Base-by-base conservation (phyloP, 352 stramenopile genomes). In the Globisporangium abappressorium region DNA sequence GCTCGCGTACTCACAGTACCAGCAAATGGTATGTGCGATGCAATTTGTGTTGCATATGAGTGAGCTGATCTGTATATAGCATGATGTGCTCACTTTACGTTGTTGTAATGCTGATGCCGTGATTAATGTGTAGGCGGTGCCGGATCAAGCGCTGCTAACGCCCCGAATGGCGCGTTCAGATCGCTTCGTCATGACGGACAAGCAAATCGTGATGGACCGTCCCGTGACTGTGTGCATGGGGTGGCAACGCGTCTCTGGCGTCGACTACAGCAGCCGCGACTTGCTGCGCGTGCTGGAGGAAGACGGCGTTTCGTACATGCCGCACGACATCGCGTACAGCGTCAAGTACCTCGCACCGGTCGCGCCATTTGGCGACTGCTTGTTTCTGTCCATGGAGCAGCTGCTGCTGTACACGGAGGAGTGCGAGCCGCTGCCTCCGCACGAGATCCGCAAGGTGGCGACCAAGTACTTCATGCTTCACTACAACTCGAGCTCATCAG, bases 361-460 rank as follows among this genome's bases (percentile, higher is more conserved):
- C 20, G 71, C 86, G 20, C 88, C 88, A 5, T 93, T 92, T 51
- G 88, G 88, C 12, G 88, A 96, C 75, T 96, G 88, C 63, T 84
- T 96, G 46, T 96, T 94, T 59, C 68, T 96, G 20, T 94, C 85
- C 12, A 94, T 96, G 79, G 88, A 96, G 70, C 88, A 96, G 71
- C 68, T 96, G 15, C 66, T 93, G 64, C 71, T 94, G 49, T 92
- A 94, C 76, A 91, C 86, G 55, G 88, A 96, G 59, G 88, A 93
- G 47, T 93, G 87, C 62, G 84, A 96, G 66, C 85, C 87, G 22
- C 65, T 94, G 56, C 71, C 78, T 5, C 81, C 88, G 3, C 79
- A 86, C 30, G 76, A 80, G 4, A 92, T 96, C 54, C 86, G 88
- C 34, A 68, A 81, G 54, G 84, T 94, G 18, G 86, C 85, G 33